A percentile compares a stretch with the other conserved stretches of the same genome.
Evolutionary conservation across 1,284 basidiomycete species (phyloP).

Genomic region (Malassezia nana): DNA sequence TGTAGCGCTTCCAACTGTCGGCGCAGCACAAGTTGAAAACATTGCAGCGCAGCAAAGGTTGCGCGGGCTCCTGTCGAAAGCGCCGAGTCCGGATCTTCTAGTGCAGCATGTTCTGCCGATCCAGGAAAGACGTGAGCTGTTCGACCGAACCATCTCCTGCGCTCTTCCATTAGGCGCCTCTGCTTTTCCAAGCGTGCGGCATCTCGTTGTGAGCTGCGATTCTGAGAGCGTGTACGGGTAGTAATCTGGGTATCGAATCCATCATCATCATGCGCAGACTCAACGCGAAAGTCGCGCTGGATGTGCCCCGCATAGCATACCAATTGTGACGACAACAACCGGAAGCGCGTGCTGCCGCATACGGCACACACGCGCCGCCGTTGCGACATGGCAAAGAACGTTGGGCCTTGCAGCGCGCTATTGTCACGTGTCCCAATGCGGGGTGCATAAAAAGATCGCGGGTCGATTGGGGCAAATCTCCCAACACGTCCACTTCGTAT

Average conservation of each 20-base stretch:
- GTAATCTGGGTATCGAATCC: conserved; percentile 16
- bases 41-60: conserved; percentile 17
- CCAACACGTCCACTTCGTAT: background rate
- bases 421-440: background rate
- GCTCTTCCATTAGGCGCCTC: background rate
- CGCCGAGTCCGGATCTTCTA: background rate
- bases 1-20: conserved; percentile 17
- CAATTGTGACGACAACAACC: conserved; percentile 14
- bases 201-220: conserved; percentile 14
- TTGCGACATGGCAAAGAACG: background rate
- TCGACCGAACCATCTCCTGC: conserved; percentile 5
- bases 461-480: background rate
- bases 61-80: conserved; percentile 4
- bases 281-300: conserved; percentile 17
- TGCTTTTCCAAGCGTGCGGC: conserved; percentile 3
- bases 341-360: conserved; percentile 17
- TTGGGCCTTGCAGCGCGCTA: background rate
- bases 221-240: conserved; percentile 10
- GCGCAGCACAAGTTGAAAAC: conserved; percentile 25
- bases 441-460: background rate
- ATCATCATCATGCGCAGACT: conserved; percentile 17
- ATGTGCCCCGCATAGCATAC: conserved; percentile 17
- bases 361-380: conserved; percentile 11
- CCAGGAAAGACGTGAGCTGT: conserved; percentile 4
- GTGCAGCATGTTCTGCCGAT: background rate